Base-by-base conservation (phyloP, 2,329 filamentous ascomycete genomes). In the Venturia pyrina region DNA sequence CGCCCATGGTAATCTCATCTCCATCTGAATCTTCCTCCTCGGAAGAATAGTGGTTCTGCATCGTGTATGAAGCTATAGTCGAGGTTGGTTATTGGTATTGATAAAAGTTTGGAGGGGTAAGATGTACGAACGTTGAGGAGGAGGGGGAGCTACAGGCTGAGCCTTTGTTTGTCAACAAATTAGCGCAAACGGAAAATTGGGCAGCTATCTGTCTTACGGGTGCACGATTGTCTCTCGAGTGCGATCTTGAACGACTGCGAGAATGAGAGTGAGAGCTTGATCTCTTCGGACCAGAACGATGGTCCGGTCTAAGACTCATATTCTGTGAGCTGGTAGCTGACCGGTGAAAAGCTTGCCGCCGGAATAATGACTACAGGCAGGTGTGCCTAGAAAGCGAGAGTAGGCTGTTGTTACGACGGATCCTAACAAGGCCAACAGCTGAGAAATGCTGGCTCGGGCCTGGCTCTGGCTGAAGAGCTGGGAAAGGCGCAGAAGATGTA, bases 1-100 rank as follows among this genome's bases (percentile, higher is more conserved):
- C 59, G 21, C 64, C 64, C 56, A 66, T 62, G 37, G 64, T 66
- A 28, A 66, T 62, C 63, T 65, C 50, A 21, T 65, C 63, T 15
- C 17, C 21, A 17, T 65, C 63, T 21, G 37, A 43, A 8, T 44
- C 63, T 7, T 59, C 53, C 17, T 37, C 28, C 17, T 19, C 28
- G 2, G 53, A 59, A 37, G 53, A 37, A 28, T 59, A 17, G 28
- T 59, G 32, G 28, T 59, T 59, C 53, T 37, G 53, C 53, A 59
- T 59, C 24, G 53, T 37, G 32, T 59, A 37, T n/a, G 28, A 37
- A 59, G 28, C 53, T 59, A 15, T 34, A 15, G 3, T 19, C 53
- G 53, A 37, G 53, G 28, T 37, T 37, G 53, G 32, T 37, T 15
- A 8, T 40, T 40, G 28, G 28, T 28, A 40, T 19, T 37, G 53